phyloP scores from a whole-genome alignment of 192 early-diverging fungal species.

The Coemansia sp. region DNA sequence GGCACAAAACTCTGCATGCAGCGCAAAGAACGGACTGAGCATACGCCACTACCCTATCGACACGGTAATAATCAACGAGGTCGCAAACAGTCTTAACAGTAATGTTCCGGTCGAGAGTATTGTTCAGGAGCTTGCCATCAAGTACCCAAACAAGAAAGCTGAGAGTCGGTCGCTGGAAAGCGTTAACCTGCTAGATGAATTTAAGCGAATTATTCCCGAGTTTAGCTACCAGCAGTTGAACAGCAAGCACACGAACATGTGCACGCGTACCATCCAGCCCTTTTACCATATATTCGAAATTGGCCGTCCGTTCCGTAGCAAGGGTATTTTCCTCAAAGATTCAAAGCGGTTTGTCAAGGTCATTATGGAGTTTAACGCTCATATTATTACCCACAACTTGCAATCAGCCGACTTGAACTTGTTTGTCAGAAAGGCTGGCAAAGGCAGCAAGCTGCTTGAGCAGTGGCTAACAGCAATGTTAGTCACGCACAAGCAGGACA shows the following conservation, averaged over 20 bases:
- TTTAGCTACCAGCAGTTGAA: constrained; percentile 42
- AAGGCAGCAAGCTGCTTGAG: constrained; percentile 38
- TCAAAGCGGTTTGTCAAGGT: constrained; percentile 43
- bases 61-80: constrained; percentile 19
- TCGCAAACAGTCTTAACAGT: constrained; percentile 9
- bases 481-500: constrained; percentile 18
- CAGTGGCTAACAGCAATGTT: constrained; percentile 43
- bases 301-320: constrained; percentile 31
- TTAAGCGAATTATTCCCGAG: constrained; percentile 14
- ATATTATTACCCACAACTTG: constrained; percentile 1
- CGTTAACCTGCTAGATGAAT: constrained; percentile 22
- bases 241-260: constrained; percentile 51
- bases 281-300: constrained; percentile 22
- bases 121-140: constrained; percentile 10
- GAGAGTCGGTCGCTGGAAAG: constrained; percentile 23
- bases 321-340: constrained; percentile 35
- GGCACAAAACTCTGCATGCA: constrained; percentile 24
- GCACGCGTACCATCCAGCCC: constrained; percentile 33
- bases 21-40: constrained; percentile 12
- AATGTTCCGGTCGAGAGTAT: constrained; percentile 2
- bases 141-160: constrained; percentile 33
- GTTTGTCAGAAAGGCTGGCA: constrained; percentile 14
- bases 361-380: constrained; percentile 19
- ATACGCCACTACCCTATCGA: constrained; percentile 31
- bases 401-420: not conserved